Evolutionary conservation across 106 monocot species (phyloP).

Genomic region (Dioscorea alata): DNA sequence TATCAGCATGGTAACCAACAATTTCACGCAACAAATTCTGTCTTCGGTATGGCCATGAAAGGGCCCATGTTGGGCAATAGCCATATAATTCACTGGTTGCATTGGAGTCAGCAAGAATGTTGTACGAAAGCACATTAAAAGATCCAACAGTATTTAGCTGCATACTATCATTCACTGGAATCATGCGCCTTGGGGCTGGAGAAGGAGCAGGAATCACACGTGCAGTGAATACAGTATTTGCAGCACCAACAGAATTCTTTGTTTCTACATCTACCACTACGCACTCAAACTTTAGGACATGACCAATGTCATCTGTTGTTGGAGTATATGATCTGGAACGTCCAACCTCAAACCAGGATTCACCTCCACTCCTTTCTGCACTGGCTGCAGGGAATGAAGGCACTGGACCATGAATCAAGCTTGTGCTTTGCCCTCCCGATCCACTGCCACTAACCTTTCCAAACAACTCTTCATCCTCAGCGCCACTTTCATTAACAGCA

Average conservation of each 20-base stretch:
- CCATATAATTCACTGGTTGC: constrained; percentile 78
- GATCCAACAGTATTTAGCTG: constrained; percentile 52
- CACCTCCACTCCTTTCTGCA: constrained; percentile 61
- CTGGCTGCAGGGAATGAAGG: constrained; percentile 46
- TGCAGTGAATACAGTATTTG: constrained; percentile 67
- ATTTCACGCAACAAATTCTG: constrained; percentile 96
- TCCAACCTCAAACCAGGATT: constrained; percentile 84
- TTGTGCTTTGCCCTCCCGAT: constrained; percentile 58
- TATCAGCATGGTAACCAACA: constrained; percentile 92
- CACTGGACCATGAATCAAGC: constrained; percentile 52
- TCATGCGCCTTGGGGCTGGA: constrained; percentile 79
- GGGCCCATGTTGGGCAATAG: constrained; percentile 98
- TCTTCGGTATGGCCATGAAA: constrained; percentile 89
- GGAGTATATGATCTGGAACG: constrained; percentile 81
- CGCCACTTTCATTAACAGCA: constrained; percentile 70
- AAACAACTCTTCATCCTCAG: constrained; percentile 77
- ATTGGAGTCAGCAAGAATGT: constrained; percentile 86
- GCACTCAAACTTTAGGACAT: constrained; percentile 93
- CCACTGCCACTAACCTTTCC: constrained; percentile 51
- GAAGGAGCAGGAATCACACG: constrained; percentile 92
- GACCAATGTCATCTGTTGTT: constrained; percentile 82
- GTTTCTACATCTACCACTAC: constrained; percentile 67
- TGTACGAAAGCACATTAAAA: constrained; percentile 91
- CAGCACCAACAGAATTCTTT: constrained; percentile 44
- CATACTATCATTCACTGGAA: constrained; percentile 53